Evolutionary conservation across 495 filamentous ascomycete genomes (phyloP), one percentile per base, ranked within the genome.

Genomic region (Sabuloglossum arenarium): DNA sequence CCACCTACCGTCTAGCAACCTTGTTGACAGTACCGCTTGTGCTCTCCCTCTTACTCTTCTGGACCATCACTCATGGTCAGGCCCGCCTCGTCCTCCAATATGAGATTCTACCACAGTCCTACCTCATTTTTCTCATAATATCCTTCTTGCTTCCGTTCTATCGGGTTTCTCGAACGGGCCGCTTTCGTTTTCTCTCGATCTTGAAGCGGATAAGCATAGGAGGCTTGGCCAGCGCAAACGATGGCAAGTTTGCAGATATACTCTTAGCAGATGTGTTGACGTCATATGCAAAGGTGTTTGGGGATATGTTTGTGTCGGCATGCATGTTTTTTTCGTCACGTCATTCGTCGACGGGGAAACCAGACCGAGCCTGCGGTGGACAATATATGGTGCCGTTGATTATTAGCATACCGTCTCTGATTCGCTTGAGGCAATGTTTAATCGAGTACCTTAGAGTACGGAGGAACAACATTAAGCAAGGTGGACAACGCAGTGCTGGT

Each of bases 231-330:
- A 79, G 85, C 65, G 66, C 81, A 6, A 77, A 83, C 53, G 80
- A 88, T 69, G 86, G 86, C 37, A 93, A 89, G 63, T 98, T 98
- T 62, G 88, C 85, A 43, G 91, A 98, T 64, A 82, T 97, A 56
- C 70, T 98, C 42, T 74, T 97, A n/a, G 88, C 91, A 8, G 91
- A 98, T 74, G 89, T 84, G 32, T 69, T 98, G 58, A 98, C 91
- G 9, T 90, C 84, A 60, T 98, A 97, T 66, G 82, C 91, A 45
- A 94, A 88, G 62, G 80, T 95, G 27, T 71, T 96, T 1, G 89
- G 80, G 3, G 93, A 97, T 66, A 69, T 95, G n/a, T 91, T 83
- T 65, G 79, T 95, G 51, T 79, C 81, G 30, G 69, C 85, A 43
- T 96, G 88, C 76, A 94, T 94, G 88, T 88, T 94, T 68, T 75